A percentile compares a stretch with the other conserved stretches of the same genome.
Conservation (phyloP, 306 rosid species). For the Senna siamea region DNA sequence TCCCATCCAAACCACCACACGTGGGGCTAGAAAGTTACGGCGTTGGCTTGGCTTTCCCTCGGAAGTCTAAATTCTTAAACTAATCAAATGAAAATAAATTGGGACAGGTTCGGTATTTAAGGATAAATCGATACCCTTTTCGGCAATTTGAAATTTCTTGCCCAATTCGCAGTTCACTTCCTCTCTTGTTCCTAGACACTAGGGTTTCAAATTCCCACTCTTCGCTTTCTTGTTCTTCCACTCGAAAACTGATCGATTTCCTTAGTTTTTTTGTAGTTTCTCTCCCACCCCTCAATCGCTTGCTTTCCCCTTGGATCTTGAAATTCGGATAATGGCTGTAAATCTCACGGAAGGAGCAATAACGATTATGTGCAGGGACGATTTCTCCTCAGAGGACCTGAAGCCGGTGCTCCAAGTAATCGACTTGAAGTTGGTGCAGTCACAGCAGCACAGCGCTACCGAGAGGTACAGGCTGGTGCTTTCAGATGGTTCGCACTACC, state of each 20-base stretch:
- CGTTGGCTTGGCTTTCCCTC: too few relatives aligned
- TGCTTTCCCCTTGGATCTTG: background rate
- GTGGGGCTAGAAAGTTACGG: too few relatives aligned
- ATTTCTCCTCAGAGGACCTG: constrained; percentile 33
- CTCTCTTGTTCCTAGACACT: constrained; percentile 39
- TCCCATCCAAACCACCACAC: too few relatives aligned
- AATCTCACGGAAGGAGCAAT: constrained; percentile 68
- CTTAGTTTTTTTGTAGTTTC: background rate
- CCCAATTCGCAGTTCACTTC: constrained; percentile 41
- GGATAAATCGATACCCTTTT: background rate
- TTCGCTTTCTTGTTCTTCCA: constrained; percentile 1
- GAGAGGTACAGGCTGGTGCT: constrained; percentile 71
- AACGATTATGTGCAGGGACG: constrained; percentile 48
- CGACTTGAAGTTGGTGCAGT: constrained; percentile 61
- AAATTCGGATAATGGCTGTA: constrained; percentile 41
- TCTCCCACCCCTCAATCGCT: background rate
- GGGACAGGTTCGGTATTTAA: constrained; percentile 27
- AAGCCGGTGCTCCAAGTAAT: constrained; percentile 72
- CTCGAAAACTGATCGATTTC: background rate
- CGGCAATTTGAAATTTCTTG: background rate
- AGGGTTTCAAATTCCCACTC: constrained; percentile 53
- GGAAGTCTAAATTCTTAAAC: background rate
- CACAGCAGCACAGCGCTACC: constrained; percentile 36
- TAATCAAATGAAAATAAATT: background rate
- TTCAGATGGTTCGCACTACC: constrained; percentile 68